These are phyloP conservation scores for Endocarpon pusillum DNA, from an alignment of 495 filamentous ascomycete genomes.

Conservation along the genomic window DNA sequence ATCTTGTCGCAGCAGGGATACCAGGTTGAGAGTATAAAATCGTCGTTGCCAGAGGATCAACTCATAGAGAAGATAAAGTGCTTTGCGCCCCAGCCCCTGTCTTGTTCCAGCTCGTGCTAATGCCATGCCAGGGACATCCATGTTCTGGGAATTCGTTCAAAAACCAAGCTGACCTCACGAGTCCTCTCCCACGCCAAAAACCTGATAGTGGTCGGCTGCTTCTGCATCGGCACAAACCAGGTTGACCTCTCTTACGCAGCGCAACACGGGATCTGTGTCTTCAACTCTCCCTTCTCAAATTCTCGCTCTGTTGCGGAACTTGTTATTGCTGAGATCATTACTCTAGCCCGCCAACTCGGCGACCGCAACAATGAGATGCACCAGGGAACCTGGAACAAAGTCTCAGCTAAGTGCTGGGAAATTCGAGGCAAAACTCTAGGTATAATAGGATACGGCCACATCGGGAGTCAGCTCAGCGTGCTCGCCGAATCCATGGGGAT, in stretches of 20 bases:
- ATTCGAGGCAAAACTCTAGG: slow-evolving; percentile 92
- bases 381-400: slow-evolving; percentile 92
- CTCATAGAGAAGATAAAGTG: slow-evolving; percentile 94
- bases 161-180: slow-evolving; percentile 79
- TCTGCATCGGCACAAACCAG: slow-evolving; percentile 98
- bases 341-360: slow-evolving; percentile 75
- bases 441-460: slow-evolving; percentile 95
- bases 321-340: slow-evolving; percentile 85
- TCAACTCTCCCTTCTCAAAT: slow-evolving; percentile 98
- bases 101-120: slow-evolving; percentile 4
- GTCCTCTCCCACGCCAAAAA: slow-evolving; percentile 83
- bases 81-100: slow-evolving; percentile 15
- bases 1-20: slow-evolving; percentile 77
- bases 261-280: slow-evolving; percentile 83
- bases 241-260: slow-evolving; percentile 89
- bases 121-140: slow-evolving; percentile 60
- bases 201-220: slow-evolving; percentile 90
- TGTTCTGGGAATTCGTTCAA: slow-evolving; percentile 94
- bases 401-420: slow-evolving; percentile 92
- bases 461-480: slow-evolving; percentile 91
- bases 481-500: slow-evolving; percentile 96
- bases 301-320: slow-evolving; percentile 93
- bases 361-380: slow-evolving; percentile 94
- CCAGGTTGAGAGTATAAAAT: slow-evolving; percentile 84
- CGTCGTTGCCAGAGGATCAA: slow-evolving; percentile 76